Percentiles rank a stretch among this genome's conserved stretches.
These are phyloP conservation scores for Lycium barbarum DNA, from an alignment of 257 asterid species.

Conservation along the genomic window DNA sequence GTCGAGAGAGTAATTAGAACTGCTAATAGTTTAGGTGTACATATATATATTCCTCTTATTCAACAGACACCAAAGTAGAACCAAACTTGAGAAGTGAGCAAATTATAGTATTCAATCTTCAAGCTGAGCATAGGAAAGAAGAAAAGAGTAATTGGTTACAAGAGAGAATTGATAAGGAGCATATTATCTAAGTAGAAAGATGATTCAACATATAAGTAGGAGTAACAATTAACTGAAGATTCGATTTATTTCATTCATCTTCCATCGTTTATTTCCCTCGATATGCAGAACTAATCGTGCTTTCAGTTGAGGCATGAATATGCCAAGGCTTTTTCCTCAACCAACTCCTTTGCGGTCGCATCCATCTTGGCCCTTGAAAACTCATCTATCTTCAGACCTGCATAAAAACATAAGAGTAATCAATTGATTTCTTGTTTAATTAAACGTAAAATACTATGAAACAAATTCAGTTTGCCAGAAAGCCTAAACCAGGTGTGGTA, in stretches of 20 bases:
- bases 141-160: not conserved
- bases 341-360: conserved; percentile 64
- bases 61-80: too few relatives aligned
- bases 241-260: conserved; percentile 8
- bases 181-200: not conserved
- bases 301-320: conserved; percentile 60
- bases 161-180: not conserved
- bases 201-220: not conserved
- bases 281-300: not conserved
- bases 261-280: not conserved
- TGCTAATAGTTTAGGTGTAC: too few relatives aligned
- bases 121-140: not conserved
- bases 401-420: not conserved
- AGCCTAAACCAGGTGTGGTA: not conserved
- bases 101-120: not conserved
- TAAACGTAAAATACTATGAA: not conserved
- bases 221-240: not conserved
- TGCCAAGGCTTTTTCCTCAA: conserved; percentile 74
- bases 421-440: not conserved
- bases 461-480: not conserved
- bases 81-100: not conserved
- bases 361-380: conserved; percentile 81
- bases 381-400: conserved; percentile 72
- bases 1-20: too few relatives aligned
- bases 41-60: too few relatives aligned